Conservation (phyloP, 352 stramenopile species). For the Salisapilia sapeloensis region DNA sequence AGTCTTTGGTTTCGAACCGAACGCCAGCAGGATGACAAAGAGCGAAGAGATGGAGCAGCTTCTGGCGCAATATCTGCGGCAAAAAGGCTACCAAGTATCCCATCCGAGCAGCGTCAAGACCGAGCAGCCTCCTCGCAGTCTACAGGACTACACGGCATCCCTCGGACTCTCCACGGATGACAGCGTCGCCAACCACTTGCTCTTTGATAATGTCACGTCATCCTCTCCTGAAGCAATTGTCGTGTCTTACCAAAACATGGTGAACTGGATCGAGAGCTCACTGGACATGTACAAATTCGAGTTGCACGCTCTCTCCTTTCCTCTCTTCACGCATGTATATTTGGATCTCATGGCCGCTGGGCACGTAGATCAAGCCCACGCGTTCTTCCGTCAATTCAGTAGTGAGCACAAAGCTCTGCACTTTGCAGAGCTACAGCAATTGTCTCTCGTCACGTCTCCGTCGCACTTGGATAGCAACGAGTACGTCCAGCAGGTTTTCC, state of each 20-base stretch:
- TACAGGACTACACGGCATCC: slow-evolving; percentile 41
- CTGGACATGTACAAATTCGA: slow-evolving; percentile 79
- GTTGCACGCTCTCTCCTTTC: slow-evolving; percentile 57
- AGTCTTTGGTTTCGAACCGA: too few species aligned
- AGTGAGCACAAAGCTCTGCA: slow-evolving; percentile 52
- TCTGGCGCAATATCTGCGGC: slow-evolving; percentile 47
- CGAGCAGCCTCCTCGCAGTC: slow-evolving; percentile 6
- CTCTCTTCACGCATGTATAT: slow-evolving; percentile 72
- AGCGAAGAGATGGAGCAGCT: slow-evolving; percentile 33
- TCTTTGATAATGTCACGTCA: not conserved
- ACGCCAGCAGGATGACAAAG: too few species aligned
- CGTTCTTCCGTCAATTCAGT: slow-evolving; percentile 41
- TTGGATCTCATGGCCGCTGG: slow-evolving; percentile 62
- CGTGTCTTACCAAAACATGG: slow-evolving; percentile 26
- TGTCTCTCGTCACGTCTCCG: slow-evolving; percentile 41
- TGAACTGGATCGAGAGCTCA: slow-evolving; percentile 75
- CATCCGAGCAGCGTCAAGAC: slow-evolving; percentile 2
- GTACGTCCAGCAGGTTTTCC: slow-evolving; percentile 59
- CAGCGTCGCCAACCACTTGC: slow-evolving; percentile 49
- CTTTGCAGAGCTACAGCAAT: slow-evolving; percentile 39
- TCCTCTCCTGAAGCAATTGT: not conserved
- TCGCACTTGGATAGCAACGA: slow-evolving; percentile 53
- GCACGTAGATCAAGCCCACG: slow-evolving; percentile 19
- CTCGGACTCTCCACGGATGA: slow-evolving; percentile 52
- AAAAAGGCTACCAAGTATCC: slow-evolving; percentile 29